Conservation (phyloP, 495 filamentous ascomycete genomes). For the Aspergillus indologenus region DNA sequence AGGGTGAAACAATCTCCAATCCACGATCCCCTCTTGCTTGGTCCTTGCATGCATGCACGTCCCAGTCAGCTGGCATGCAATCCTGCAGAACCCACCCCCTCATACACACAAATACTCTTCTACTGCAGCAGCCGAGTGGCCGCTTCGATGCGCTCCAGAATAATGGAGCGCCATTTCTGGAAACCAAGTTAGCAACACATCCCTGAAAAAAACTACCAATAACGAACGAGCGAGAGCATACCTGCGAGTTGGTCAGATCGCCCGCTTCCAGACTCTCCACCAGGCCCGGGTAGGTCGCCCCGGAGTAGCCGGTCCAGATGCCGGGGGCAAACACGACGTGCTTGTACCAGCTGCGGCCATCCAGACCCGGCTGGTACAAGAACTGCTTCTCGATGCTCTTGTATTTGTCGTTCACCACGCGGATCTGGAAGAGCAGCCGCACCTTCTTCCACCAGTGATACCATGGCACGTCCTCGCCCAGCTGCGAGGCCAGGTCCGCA, state of each 20-base stretch:
- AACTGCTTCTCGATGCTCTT: slow-evolving; percentile 62
- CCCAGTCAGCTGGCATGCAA: neutral
- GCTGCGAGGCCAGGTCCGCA: slow-evolving; percentile 48
- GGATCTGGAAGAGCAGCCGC: slow-evolving; percentile 54
- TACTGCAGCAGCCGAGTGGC: slow-evolving; percentile 38
- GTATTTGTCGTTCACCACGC: slow-evolving; percentile 57
- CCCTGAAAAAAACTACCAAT: neutral
- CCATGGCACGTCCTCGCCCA: slow-evolving; percentile 61
- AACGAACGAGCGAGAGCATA: slow-evolving; percentile 21
- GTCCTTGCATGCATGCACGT: neutral
- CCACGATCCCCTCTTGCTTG: neutral
- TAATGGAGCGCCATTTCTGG: slow-evolving; percentile 47
- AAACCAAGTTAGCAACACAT: slow-evolving; percentile 7
- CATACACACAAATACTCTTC: no score
- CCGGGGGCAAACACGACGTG: slow-evolving; percentile 73
- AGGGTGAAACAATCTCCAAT: neutral
- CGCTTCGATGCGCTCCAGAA: slow-evolving; percentile 37
- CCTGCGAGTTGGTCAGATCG: slow-evolving; percentile 46
- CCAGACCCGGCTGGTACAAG: slow-evolving; percentile 54
- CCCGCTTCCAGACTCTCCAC: slow-evolving; percentile 57
- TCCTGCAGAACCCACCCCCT: slow-evolving; percentile 4
- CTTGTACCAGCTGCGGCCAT: slow-evolving; percentile 62
- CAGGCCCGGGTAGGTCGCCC: slow-evolving; percentile 63
- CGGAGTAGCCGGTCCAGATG: slow-evolving; percentile 85
- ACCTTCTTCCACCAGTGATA: slow-evolving; percentile 72